phyloP scores from a whole-genome alignment of 352 stramenopile species.

The Pythium vanterpoolii region DNA sequence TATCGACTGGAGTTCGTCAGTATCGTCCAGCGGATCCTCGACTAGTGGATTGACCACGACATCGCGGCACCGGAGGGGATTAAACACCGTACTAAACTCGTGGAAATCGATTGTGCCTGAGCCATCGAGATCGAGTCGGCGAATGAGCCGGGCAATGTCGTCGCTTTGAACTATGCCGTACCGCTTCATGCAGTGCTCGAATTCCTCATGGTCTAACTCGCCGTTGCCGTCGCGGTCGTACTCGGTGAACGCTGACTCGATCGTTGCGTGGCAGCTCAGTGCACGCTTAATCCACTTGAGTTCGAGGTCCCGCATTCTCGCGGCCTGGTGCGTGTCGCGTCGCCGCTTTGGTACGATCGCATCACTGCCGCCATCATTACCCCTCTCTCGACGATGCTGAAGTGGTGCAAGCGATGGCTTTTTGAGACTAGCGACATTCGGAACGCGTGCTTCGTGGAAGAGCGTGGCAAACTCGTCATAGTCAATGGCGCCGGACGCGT shows the following conservation, averaged over 20 bases:
- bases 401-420: not conserved
- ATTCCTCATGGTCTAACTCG: conserved; percentile 58
- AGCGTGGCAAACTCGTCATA: conserved; percentile 64
- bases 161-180: conserved; percentile 56
- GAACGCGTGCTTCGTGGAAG: conserved; percentile 41
- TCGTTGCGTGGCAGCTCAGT: conserved; percentile 51
- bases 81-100: conserved; percentile 59
- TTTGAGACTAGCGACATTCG: not conserved
- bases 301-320: conserved; percentile 43
- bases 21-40: conserved; percentile 35
- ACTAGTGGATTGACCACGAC: conserved; percentile 4
- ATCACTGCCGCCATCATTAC: too few relatives aligned
- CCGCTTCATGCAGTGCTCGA: conserved; percentile 62
- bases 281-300: conserved; percentile 64
- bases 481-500: conserved; percentile 43
- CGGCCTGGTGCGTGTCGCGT: conserved; percentile 15
- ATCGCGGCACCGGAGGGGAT: conserved; percentile 30
- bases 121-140: conserved; percentile 41
- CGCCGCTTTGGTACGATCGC: too few relatives aligned
- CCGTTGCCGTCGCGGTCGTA: conserved; percentile 56
- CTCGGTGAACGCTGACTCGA: conserved; percentile 59
- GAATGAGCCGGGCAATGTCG: conserved; percentile 51
- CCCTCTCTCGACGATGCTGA: too few relatives aligned
- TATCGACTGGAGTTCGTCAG: conserved; percentile 43
- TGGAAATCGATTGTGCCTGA: conserved; percentile 54